Evolutionary conservation across 1,284 basidiomycete genomes (phyloP), one percentile per base, ranked within the genome.

Genomic region (Ustilago curta): DNA sequence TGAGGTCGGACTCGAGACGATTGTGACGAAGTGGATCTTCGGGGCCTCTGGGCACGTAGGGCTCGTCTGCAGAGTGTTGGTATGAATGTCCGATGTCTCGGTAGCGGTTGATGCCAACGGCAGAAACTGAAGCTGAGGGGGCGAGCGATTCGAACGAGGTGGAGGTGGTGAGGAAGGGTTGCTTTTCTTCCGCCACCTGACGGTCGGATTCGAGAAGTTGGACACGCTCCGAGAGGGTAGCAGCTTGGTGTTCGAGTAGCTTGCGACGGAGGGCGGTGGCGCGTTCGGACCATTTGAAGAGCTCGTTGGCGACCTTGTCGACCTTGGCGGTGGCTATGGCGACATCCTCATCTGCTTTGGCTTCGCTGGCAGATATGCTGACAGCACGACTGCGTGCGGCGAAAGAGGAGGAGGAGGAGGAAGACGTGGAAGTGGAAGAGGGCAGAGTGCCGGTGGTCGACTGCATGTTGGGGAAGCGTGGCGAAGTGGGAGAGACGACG

Each of bases 181-280:
- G 45, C 54, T 66, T 67, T 23, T 69, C 66, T 27, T 75, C 67
- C 45, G 65, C 59, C 35, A 66, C 45, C 25, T 68, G 62, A 6
- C 60, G 73, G 44, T 76, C 63, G 21, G 59, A 60, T 44, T 80
- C 78, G 48, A 80, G 69, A n/a, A 43, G 49, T 2, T 65, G 56
- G 9, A 81, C 65, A 5, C 79, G 76, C 14, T 67, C 59, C 14
- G 73, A 70, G 7, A 81, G 73, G 14, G 76, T 69, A 40, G 67
- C 73, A 8, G 78, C 75, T 49, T 80, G 76, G 39, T 81, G 79
- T 52, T 81, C 77, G 27, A 79, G 73, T 8, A 81, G 55, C 48
- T 44, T 66, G 42, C 76, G 62, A 27, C 76, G 54, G 37, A 78
- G 47, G 19, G 39, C 27, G n/a, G 57, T 55, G 35, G 76, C 77